Base-by-base conservation (phyloP, 2,329 filamentous ascomycete genomes). In the Ilyonectria destructans region DNA sequence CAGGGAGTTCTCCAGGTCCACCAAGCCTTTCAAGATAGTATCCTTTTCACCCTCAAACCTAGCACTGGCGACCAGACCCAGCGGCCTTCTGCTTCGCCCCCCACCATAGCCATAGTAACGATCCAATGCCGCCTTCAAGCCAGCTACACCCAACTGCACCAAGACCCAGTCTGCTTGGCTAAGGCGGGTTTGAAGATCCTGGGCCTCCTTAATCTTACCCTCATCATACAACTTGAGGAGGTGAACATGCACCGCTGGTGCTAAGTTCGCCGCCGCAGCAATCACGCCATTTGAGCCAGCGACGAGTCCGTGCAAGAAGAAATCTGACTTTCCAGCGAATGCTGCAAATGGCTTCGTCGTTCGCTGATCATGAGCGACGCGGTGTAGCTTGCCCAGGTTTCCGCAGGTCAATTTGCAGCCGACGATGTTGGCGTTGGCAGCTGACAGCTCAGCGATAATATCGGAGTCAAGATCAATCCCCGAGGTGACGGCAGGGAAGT, bases 391-490 rank as follows among this genome's bases (percentile, higher is more conserved):
- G 45, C 64, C 64, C 12, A 67, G 54, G 58, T 67, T 67, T 3
- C 67, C 59, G 23, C 55, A 57, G 1, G 56, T 59, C 1, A 70
- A 31, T 49, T 70, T 57, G 55, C 59, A 58, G 26, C 62, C 56
- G 37, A 70, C 43, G 49, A 70, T 67, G 58, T 70, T 62, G 31
- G 67, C 6, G 59, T 69, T 58, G 35, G 58, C 19, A 3, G 52
- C 46, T 1, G 64, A 40, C 5, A 67, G 37, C 17, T 67, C 58
- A 12, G 58, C 58, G 33, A 91, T 86, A 55, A 81, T 80, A 71
- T 91, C 89, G 0, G 88, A 91, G 71, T 83, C 84, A 60, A 91
- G 83, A 73, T 91, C 89, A 51, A 90, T 82, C 4, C 89, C 90
- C 3, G 84, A 82, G 15, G 86, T 87, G 1, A 88, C 88, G 13